Percentiles rank a stretch among this genome's conserved stretches.
These are phyloP conservation scores for Herpetomonas muscarum DNA, from an alignment of 208 protist species.

Conservation along the genomic window DNA sequence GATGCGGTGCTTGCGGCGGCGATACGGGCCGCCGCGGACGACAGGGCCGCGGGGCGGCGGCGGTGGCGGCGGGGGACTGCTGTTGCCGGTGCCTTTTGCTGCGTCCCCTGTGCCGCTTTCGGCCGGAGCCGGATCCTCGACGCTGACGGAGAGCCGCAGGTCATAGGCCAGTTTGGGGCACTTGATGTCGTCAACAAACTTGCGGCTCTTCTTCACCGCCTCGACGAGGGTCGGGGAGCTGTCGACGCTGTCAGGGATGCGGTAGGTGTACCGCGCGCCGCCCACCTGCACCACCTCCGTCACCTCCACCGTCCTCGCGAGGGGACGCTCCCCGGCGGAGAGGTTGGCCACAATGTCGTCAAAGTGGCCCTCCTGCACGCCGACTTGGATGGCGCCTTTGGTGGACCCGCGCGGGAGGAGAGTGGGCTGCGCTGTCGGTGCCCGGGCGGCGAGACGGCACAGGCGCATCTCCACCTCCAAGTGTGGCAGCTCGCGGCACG, in stretches of 20 bases:
- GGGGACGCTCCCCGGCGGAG: neutral
- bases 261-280: conserved; percentile 50
- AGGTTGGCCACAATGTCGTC: conserved; percentile 1
- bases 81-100: neutral
- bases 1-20: conserved; percentile 50
- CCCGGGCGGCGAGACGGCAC: conserved; percentile 25
- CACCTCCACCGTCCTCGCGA: neutral
- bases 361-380: conserved; percentile 8
- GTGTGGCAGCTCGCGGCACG: conserved; percentile 17
- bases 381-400: conserved; percentile 3
- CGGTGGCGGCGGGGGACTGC: neutral
- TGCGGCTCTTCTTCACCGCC: conserved; percentile 43
- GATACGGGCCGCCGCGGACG: conserved; percentile 13
- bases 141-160: conserved; percentile 59
- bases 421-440: neutral
- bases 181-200: conserved; percentile 60
- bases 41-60: neutral
- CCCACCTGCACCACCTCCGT: conserved; percentile 52
- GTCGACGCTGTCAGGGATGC: conserved; percentile 10
- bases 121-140: conserved; percentile 13
- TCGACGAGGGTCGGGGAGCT: conserved; percentile 13
- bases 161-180: conserved; percentile 54
- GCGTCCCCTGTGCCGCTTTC: neutral
- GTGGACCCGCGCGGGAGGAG: neutral
- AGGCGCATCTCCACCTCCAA: conserved; percentile 73